Evolutionary conservation across 768 basidiomycete species (phyloP), one percentile per base, ranked within the genome.

Genomic region (Lactifluus pinguis): DNA sequence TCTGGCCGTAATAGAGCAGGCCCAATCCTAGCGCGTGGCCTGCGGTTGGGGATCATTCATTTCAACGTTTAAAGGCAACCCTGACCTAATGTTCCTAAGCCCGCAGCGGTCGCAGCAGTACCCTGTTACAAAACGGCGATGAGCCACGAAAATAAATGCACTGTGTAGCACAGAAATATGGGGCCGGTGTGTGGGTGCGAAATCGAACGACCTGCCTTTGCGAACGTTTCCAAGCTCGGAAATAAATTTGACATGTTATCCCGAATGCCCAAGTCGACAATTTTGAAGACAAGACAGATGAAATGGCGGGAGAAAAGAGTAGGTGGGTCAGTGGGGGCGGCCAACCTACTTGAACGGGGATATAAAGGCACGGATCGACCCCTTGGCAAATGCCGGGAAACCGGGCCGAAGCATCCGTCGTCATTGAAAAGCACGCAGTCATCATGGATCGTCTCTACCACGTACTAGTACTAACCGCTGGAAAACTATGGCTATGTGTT

Each of bases 1-100:
- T 87, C 71, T 98, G 94, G 32, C 89, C 91, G 65, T 88, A 87
- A 72, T 88, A 93, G 17, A 92, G 79, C 39, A 94, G 77, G 10
- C 87, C 85, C 53, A 80, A 80, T 60, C 84, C 88, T 89, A 65
- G 21, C 2, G 9, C 25, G 25, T 17, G 7, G 59, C 42, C 49
- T 39, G 7, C 10, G 34, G 19, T 17, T n/a, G 25, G 15, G 34
- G 36, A 32, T 53, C 49, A 62, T 47, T 47, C 42, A 49, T 44
- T 19, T 68, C 50, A 17, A 62, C 53, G 47, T n/a, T 13, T 8
- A 21, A 9, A 17, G 47, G 17, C n/a, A 52, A 56, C 6, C 45
- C 72, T 53, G 51, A 76, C 75, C 72, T 38, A 76, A 64, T 13
- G 75, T 75, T 2, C 68, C 65, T 15, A 76, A 54, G 8, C 75